Conservation (phyloP, 2,329 filamentous ascomycete genomes). For the Aspergillus brunneoviolaceus region DNA sequence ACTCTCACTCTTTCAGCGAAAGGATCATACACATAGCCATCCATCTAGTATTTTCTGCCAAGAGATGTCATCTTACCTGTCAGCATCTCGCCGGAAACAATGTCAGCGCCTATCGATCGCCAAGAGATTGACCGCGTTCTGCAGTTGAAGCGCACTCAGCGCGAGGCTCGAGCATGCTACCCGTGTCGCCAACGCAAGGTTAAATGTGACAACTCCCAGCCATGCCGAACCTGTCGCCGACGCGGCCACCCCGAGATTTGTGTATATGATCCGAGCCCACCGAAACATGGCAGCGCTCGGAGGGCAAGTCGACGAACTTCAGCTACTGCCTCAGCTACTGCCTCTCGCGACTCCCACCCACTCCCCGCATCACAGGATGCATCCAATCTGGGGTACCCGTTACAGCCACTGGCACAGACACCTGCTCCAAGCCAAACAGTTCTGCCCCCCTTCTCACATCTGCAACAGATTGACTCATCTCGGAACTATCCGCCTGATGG, state of each 20-base stretch:
- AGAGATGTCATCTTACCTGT: not conserved
- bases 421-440: not conserved
- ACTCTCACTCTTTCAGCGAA: not conserved
- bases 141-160: constrained; percentile 27
- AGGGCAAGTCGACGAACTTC: not conserved
- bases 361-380: not conserved
- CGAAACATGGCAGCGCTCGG: not conserved
- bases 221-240: constrained; percentile 30
- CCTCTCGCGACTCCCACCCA: not conserved
- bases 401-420: not conserved
- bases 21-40: not conserved
- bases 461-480: not conserved
- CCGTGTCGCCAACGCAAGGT: constrained; percentile 39
- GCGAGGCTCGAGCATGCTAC: constrained; percentile 35
- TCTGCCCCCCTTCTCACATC: not conserved
- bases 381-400: not conserved
- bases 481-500: not conserved
- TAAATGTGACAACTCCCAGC: constrained; percentile 32
- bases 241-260: constrained; percentile 32
- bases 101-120: constrained; percentile 18
- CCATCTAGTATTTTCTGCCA: not conserved
- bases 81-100: not conserved
- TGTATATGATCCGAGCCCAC: constrained; percentile 18
- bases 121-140: constrained; percentile 32
- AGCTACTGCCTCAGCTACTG: not conserved